Percentiles rank a stretch among this genome's conserved stretches.
phyloP scores from a whole-genome alignment of 768 basidiomycete genomes.

The Pleurotus tuber-regium region DNA sequence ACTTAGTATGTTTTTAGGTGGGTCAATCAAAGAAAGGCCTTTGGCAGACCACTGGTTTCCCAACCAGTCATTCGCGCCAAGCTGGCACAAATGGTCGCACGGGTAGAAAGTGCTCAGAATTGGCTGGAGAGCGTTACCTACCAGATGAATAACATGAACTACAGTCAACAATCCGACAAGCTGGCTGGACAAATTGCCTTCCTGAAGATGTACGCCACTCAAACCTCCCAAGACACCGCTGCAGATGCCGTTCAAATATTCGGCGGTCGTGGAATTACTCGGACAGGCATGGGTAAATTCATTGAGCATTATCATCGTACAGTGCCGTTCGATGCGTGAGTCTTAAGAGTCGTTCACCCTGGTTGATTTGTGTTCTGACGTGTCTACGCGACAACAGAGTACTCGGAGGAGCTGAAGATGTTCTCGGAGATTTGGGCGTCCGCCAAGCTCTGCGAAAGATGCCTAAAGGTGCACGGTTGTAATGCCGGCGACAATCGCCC shows the following conservation, averaged over 20 bases:
- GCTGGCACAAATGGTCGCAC: slow-evolving; percentile 77
- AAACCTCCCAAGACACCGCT: slow-evolving; percentile 75
- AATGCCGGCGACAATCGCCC: neutral
- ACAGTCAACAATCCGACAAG: slow-evolving; percentile 69
- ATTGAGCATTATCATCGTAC: slow-evolving; percentile 24
- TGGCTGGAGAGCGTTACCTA: slow-evolving; percentile 88
- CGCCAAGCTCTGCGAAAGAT: slow-evolving; percentile 56
- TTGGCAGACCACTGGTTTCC: slow-evolving; percentile 65
- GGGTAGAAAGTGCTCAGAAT: slow-evolving; percentile 64
- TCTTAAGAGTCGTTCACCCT: slow-evolving; percentile 13
- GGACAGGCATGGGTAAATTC: slow-evolving; percentile 60
- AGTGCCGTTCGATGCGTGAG: slow-evolving; percentile 24
- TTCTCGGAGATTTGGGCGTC: slow-evolving; percentile 58
- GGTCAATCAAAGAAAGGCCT: slow-evolving; percentile 76
- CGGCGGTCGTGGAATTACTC: slow-evolving; percentile 83
- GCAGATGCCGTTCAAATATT: slow-evolving; percentile 70
- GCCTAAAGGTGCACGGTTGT: slow-evolving; percentile 50
- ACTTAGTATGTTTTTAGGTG: slow-evolving; percentile 44
- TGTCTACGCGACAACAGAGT: slow-evolving; percentile 20
- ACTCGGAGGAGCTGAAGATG: slow-evolving; percentile 43
- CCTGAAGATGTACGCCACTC: slow-evolving; percentile 76
- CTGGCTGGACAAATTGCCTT: slow-evolving; percentile 81
- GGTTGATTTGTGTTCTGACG: neutral
- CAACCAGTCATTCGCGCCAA: slow-evolving; percentile 78
- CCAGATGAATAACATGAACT: slow-evolving; percentile 86